phyloP scores from a whole-genome alignment of 208 protist genomes.

The Zelonia costaricensis region DNA sequence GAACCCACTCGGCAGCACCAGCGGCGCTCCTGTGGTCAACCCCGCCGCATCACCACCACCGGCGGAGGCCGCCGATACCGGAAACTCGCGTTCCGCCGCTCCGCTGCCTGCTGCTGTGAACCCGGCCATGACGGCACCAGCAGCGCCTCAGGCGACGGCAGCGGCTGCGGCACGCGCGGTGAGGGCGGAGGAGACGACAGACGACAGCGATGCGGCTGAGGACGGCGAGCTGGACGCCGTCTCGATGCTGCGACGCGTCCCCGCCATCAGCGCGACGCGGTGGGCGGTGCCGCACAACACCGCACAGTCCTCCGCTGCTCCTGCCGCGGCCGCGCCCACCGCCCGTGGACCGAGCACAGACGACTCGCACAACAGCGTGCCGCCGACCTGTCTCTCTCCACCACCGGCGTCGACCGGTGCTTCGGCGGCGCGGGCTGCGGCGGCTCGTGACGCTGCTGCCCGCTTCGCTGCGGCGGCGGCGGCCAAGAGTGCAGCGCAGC shows the following conservation, averaged over 20 bases:
- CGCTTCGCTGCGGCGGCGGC: background rate
- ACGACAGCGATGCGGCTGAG: background rate
- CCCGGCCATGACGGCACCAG: background rate
- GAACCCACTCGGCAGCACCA: slow-evolving; percentile 27
- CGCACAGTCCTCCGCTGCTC: background rate
- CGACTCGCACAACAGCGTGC: too few relatives aligned
- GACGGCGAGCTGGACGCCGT: slow-evolving; percentile 34
- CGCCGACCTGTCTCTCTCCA: too few relatives aligned
- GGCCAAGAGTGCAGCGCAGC: background rate
- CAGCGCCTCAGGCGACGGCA: background rate
- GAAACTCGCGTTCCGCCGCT: background rate
- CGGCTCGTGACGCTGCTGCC: too few relatives aligned
- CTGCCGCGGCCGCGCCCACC: background rate
- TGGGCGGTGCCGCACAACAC: slow-evolving; percentile 11
- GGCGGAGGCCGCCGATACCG: background rate
- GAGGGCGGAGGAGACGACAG: too few relatives aligned
- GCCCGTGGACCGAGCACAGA: background rate
- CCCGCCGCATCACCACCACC: background rate
- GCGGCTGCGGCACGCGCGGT: background rate
- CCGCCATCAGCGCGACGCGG: slow-evolving; percentile 24
- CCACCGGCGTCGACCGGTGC: too few relatives aligned
- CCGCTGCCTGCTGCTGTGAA: background rate
- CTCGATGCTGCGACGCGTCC: slow-evolving; percentile 41
- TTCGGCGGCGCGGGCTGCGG: too few relatives aligned
- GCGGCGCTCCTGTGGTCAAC: background rate